Base-by-base conservation (phyloP, 73 alveolate genomes). In the Paramecium bursaria region DNA sequence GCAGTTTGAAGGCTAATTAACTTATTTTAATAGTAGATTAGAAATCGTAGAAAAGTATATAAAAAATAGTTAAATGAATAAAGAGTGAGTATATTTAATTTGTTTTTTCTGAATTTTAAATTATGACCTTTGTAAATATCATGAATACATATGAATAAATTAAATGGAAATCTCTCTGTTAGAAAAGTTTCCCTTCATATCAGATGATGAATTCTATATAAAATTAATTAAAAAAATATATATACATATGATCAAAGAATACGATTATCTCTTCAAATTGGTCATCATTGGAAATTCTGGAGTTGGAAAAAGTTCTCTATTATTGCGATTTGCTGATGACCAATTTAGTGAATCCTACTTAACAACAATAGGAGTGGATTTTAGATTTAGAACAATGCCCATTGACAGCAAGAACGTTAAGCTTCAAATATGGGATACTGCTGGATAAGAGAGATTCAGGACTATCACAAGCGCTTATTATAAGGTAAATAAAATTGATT, bases 371-470 rank as follows among this genome's bases (percentile, higher is more conserved):
- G 98, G 98, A 23, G 98, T 94, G 10, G 98, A 94, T 74, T 94
- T 92, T 85, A 90, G 92, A 90, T 80, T 35, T 60, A 80, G 86
- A 74, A 53, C 90, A 13, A 21, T 87, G 13, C 48, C 80, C 2
- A 60, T 86, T 10, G 85, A 82, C 52, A 73, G 88, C 15, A 61
- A 75, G 61, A 74, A 49, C 30, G 90, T 90, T 35, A 95, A 95
- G 88, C 88, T 96, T 39, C 91, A 96, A 80, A 92, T 96, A 75
- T 97, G 99, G 99, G 99, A 97, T 75, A 97, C 99, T 1, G 98
- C 99, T 35, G 99, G 99, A 15, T 93, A 95, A 79, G 99, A 93
- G 91, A 79, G 99, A 75, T 95, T 95, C 90, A 88, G 96, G 47
- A 91, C 97, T 21, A 90, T 95, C 39, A 89, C 91, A 39, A 90